Percentiles rank a stretch among this genome's conserved stretches.
phyloP scores from a whole-genome alignment of 805 yeast genomes.

The Monosporozyma siamensis region DNA sequence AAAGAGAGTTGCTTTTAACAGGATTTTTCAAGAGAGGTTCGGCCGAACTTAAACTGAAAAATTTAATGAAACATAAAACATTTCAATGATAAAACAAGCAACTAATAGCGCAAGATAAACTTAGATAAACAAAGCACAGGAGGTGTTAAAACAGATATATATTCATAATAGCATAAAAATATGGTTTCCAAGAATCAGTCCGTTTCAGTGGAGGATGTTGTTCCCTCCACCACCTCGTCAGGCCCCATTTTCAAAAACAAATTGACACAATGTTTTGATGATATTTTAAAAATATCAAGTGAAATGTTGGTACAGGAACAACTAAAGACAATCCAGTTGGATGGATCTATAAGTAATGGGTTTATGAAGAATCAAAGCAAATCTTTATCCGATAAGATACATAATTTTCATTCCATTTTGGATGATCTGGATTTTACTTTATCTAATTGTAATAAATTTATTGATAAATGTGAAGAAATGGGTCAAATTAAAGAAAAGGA shows the following conservation, averaged over 20 bases:
- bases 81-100: too few relatives aligned
- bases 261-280: slow-evolving; percentile 28
- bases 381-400: slow-evolving; percentile 20
- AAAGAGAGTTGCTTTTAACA: too few relatives aligned
- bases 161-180: neutral
- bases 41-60: too few relatives aligned
- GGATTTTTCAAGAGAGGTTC: too few relatives aligned
- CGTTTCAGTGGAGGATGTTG: slow-evolving; percentile 2
- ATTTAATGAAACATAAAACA: too few relatives aligned
- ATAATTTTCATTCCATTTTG: slow-evolving; percentile 22
- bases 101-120: too few relatives aligned
- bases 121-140: too few relatives aligned
- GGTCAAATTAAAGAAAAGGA: slow-evolving; percentile 25
- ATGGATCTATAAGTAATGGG: slow-evolving; percentile 19
- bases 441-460: slow-evolving; percentile 20
- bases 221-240: neutral
- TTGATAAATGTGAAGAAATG: slow-evolving; percentile 26
- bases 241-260: slow-evolving; percentile 14
- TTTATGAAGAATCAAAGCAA: slow-evolving; percentile 22
- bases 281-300: slow-evolving; percentile 25
- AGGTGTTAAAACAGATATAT: too few relatives aligned
- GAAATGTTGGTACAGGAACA: slow-evolving; percentile 31
- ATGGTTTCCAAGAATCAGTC: slow-evolving; percentile 7
- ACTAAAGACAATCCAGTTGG: slow-evolving; percentile 26
- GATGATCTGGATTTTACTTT: slow-evolving; percentile 27